phyloP scores from a whole-genome alignment of 768 basidiomycete species.

The Megacollybia marginata region DNA sequence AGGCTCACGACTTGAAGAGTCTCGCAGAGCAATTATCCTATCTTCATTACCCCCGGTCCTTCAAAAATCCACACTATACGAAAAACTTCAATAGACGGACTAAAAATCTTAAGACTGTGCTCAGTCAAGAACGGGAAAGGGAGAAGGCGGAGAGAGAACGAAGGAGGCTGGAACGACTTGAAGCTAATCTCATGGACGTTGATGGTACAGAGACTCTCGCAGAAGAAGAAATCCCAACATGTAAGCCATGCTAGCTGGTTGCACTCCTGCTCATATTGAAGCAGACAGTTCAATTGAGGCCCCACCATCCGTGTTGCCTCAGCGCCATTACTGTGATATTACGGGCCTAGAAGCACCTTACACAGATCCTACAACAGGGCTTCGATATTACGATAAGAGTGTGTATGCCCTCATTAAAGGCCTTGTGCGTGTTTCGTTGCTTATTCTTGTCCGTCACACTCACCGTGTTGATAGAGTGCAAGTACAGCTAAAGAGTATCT shows the following conservation, averaged over 20 bases:
- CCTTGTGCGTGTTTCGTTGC: constrained; percentile 37
- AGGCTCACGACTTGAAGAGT: constrained; percentile 32
- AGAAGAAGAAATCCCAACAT: constrained; percentile 56
- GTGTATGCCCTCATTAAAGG: constrained; percentile 79
- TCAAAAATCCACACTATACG: constrained; percentile 67
- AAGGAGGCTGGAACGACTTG: constrained; percentile 38
- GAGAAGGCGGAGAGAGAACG: constrained; percentile 63
- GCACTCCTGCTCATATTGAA: neutral
- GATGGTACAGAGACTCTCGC: constrained; percentile 29
- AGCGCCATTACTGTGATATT: constrained; percentile 76
- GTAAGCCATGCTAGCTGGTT: constrained; percentile 13
- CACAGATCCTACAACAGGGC: constrained; percentile 72
- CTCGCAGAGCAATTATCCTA: constrained; percentile 72
- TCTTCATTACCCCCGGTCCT: constrained; percentile 60
- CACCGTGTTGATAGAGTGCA: constrained; percentile 36
- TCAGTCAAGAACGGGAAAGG: constrained; percentile 73
- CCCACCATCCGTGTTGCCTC: constrained; percentile 74
- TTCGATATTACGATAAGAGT: constrained; percentile 81
- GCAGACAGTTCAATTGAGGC: constrained; percentile 78
- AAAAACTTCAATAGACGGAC: constrained; percentile 68
- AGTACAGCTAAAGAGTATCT: constrained; percentile 74
- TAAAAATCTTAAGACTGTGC: constrained; percentile 74
- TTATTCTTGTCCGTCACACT: neutral
- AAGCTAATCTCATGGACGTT: constrained; percentile 42
- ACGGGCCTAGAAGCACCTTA: constrained; percentile 83